Conservation (phyloP, 164 flowering plant genomes). For the Brasenia schreberi region DNA sequence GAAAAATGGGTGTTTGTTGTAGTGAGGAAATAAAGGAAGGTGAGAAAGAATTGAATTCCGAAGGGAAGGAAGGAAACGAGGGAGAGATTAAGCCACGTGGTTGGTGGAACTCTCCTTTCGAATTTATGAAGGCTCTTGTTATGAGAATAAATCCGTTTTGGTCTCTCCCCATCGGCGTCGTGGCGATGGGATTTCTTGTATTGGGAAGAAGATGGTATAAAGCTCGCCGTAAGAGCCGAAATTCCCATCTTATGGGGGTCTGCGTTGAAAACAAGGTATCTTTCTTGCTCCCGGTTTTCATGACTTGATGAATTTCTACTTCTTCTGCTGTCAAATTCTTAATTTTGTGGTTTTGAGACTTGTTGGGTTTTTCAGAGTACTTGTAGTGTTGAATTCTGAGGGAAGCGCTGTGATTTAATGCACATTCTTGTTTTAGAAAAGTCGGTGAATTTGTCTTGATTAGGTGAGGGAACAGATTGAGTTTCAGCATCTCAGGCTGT, state of each 20-base stretch:
- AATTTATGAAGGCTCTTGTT: not conserved
- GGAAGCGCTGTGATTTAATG: not conserved
- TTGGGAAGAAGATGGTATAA: not conserved
- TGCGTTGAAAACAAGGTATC: not conserved
- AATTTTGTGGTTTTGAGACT: not conserved
- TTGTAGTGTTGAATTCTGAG: not conserved
- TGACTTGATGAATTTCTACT: not conserved
- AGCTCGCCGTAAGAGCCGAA: not conserved
- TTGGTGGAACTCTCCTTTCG: not conserved
- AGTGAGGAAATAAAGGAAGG: not conserved
- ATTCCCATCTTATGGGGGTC: not conserved
- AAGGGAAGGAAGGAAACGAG: not conserved
- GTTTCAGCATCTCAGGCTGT: not conserved
- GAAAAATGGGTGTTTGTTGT: not conserved
- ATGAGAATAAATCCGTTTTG: not conserved
- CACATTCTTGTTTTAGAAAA: too few species aligned
- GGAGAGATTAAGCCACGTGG: not conserved
- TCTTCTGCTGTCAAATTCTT: not conserved
- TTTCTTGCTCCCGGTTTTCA: not conserved
- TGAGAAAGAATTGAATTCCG: not conserved
- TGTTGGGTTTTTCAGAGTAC: not conserved
- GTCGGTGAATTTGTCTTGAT: not conserved
- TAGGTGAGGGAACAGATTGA: not conserved
- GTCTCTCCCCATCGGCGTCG: not conserved
- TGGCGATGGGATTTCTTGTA: not conserved